A percentile compares a stretch with the other conserved stretches of the same genome.
These are phyloP conservation scores for Apophysomyces sp. DNA, from an alignment of 371 early-diverging fungal genomes.

Conservation along the genomic window DNA sequence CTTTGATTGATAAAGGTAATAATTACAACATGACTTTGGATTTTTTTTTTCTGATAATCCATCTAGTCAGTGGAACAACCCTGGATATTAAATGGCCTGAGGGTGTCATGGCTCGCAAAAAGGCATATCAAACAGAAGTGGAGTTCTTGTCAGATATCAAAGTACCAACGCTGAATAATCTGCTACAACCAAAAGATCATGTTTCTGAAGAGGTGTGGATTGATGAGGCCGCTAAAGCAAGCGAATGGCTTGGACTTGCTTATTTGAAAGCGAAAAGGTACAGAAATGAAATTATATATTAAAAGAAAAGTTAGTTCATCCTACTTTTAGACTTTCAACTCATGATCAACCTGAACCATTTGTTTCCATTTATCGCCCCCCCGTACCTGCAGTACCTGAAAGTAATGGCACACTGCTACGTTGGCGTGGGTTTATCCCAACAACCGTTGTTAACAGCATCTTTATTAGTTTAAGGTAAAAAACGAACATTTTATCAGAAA, in stretches of 20 bases:
- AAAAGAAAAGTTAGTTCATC: not conserved
- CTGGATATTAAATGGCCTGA: slow-evolving; percentile 36
- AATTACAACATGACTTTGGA: not conserved
- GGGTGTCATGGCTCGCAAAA: slow-evolving; percentile 8
- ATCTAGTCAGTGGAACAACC: slow-evolving; percentile 23
- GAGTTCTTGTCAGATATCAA: slow-evolving; percentile 22
- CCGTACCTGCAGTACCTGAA: slow-evolving; percentile 19
- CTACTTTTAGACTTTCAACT: slow-evolving; percentile 20
- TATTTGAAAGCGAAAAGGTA: slow-evolving; percentile 53
- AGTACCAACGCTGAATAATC: slow-evolving; percentile 29
- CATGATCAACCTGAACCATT: slow-evolving; percentile 48
- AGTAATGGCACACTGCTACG: slow-evolving; percentile 25
- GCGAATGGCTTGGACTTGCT: slow-evolving; percentile 68
- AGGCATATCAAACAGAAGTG: slow-evolving; percentile 16
- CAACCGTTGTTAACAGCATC: slow-evolving; percentile 27
- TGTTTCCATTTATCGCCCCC: slow-evolving; percentile 51
- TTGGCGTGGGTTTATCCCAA: slow-evolving; percentile 39
- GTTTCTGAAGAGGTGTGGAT: slow-evolving; percentile 31
- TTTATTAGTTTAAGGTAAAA: slow-evolving; percentile 33
- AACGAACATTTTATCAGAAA: not conserved
- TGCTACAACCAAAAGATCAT: slow-evolving; percentile 17
- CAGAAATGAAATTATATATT: not conserved
- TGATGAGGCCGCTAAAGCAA: slow-evolving; percentile 35
- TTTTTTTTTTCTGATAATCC: not conserved
- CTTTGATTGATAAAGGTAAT: slow-evolving; percentile 34